Evolutionary conservation across 2,329 filamentous ascomycete genomes (phyloP), one percentile per base, ranked within the genome.

Genomic region (Epichloe bromicola): DNA sequence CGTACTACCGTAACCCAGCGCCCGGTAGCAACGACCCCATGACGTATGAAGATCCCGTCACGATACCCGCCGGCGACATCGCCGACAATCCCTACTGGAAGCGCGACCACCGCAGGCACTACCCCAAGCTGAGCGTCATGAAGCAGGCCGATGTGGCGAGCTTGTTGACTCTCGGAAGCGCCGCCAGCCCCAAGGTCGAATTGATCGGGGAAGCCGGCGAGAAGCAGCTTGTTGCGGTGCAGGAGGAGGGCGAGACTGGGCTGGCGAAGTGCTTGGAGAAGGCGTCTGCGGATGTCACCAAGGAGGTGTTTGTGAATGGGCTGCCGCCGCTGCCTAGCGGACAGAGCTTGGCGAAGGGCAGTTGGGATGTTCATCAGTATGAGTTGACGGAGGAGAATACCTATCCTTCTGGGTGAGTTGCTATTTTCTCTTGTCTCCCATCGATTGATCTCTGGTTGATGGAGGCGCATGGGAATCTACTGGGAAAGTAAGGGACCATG

Each of bases 281-380:
- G 51, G 64, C 60, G 49, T 63, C 60, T 2, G 67, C 65, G 36
- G 65, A 70, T 58, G 68, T 95, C 23, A 63, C 62, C 46, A 66
- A 69, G 57, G 79, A 90, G 51, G 67, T 96, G 56, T 82, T 86
- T 48, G 76, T 85, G 43, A 75, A 85, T 60, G 90, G 91, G 1
- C 68, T 98, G 68, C 93, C 93, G 52, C 93, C 93, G n/a, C 70
- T 86, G 62, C 93, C 91, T 15, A 82, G 82, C 61, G 83, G 86
- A n/a, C 70, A 82, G 67, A 79, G 73, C 58, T 60, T 75, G 53
- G 67, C 67, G 45, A 70, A 67, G 44, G 75, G 75, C 42, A 65
- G 73, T 55, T 80, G 80, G 72, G 75, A 82, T 63, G 80, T 83
- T 63, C 82, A 89, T 67, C 80, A 83, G 68, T 82, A 94, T 61